Percentiles rank a stretch among this genome's conserved stretches.
These are phyloP conservation scores for Entomortierella beljakovae DNA, from an alignment of 192 early-diverging fungal species.

Conservation along the genomic window DNA sequence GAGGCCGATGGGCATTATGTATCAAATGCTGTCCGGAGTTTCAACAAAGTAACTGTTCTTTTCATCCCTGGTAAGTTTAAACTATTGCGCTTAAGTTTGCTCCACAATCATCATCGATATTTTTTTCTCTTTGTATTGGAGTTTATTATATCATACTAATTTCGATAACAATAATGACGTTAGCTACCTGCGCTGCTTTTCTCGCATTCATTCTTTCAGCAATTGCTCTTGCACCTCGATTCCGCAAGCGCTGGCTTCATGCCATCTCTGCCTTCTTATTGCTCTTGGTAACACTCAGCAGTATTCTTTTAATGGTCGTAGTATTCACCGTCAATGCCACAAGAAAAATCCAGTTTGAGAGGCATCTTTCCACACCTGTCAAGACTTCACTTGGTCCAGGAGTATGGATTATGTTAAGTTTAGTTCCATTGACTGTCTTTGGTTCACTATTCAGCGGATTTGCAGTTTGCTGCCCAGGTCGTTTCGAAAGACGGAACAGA, in stretches of 20 bases:
- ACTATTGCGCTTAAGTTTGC: too few species aligned
- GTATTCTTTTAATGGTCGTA: constrained; percentile 29
- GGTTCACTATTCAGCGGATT: constrained; percentile 23
- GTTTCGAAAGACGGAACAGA: constrained; percentile 7
- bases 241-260: constrained; percentile 43
- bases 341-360: constrained; percentile 39
- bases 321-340: constrained; percentile 31
- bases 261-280: constrained; percentile 19
- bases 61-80: constrained; percentile 37
- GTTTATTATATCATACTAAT: too few species aligned
- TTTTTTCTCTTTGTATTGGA: not conserved
- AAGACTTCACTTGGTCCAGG: constrained; percentile 26
- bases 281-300: constrained; percentile 25
- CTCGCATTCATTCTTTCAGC: constrained; percentile 28
- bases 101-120: too few species aligned
- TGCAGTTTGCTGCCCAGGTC: constrained; percentile 38
- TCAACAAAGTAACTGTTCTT: constrained; percentile 31
- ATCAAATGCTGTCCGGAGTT: constrained; percentile 19
- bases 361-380: constrained; percentile 1
- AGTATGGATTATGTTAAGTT: constrained; percentile 33
- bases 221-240: constrained; percentile 11
- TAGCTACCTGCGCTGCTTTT: constrained; percentile 37
- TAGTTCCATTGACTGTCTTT: constrained; percentile 39
- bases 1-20: constrained; percentile 31
- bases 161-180: too few species aligned